Percentiles rank a stretch among this genome's conserved stretches.
Conservation (phyloP, 1,139 yeast genomes). For the Sugiyamaella japonica region DNA sequence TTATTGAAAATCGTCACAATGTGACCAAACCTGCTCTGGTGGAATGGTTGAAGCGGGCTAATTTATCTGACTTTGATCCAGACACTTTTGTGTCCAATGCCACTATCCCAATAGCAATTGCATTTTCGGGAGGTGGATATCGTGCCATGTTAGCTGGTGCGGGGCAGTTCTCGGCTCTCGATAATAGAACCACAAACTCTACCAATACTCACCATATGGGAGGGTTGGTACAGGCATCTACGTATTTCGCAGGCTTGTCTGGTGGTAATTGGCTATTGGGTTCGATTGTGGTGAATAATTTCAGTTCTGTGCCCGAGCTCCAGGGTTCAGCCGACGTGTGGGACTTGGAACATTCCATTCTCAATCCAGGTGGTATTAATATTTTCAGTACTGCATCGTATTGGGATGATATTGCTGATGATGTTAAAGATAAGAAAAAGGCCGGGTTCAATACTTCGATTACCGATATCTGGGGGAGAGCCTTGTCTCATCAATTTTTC, state of each 20-base stretch:
- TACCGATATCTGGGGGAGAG: slow-evolving; percentile 95
- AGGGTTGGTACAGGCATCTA: slow-evolving; percentile 73
- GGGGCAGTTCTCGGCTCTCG: slow-evolving; percentile 78
- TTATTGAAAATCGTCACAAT: slow-evolving; percentile 46
- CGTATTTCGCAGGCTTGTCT: slow-evolving; percentile 80
- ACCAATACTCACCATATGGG: slow-evolving; percentile 66
- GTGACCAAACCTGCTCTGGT: slow-evolving; percentile 55
- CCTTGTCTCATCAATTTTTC: slow-evolving; percentile 75
- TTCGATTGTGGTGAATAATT: slow-evolving; percentile 78
- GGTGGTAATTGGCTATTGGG: slow-evolving; percentile 93
- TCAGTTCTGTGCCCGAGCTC: slow-evolving; percentile 66
- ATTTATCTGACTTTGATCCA: slow-evolving; percentile 60
- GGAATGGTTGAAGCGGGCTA: slow-evolving; percentile 57
- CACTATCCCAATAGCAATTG: slow-evolving; percentile 60
- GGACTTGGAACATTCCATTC: slow-evolving; percentile 66
- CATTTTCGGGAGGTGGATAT: slow-evolving; percentile 91
- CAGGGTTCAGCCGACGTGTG: slow-evolving; percentile 63
- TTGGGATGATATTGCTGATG: slow-evolving; percentile 55
- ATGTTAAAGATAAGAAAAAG: slow-evolving; percentile 57
- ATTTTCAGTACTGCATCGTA: slow-evolving; percentile 62
- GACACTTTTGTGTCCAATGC: slow-evolving; percentile 47
- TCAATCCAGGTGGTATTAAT: slow-evolving; percentile 71
- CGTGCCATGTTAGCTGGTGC: slow-evolving; percentile 92
- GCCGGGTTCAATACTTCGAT: slow-evolving; percentile 79
- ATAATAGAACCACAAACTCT: slow-evolving; percentile 60